Percentiles rank a stretch among this genome's conserved stretches.
Conservation (phyloP, 2,329 filamentous ascomycete genomes). For the Tolypocladium ovalisporum region DNA sequence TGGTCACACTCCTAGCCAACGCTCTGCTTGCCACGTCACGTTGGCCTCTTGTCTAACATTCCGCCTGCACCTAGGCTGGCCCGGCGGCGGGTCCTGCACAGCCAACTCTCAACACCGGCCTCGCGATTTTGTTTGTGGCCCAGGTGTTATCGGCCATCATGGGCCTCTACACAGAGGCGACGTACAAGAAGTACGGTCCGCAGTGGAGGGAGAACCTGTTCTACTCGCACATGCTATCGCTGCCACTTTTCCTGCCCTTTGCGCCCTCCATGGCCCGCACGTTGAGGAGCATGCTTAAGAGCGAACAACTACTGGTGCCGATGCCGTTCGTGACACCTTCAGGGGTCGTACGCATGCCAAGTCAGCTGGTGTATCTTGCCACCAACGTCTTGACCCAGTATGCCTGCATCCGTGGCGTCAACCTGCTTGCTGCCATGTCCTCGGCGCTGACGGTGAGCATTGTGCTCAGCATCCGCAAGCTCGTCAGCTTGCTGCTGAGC, state of each 20-base stretch:
- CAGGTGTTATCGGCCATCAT: constrained; percentile 88
- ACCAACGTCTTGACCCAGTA: constrained; percentile 86
- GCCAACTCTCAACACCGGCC: constrained; percentile 46
- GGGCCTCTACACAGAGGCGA: constrained; percentile 88
- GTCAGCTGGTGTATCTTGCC: constrained; percentile 58
- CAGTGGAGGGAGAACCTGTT: constrained; percentile 96
- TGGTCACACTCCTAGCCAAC: constrained; percentile 10
- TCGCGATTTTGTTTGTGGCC: constrained; percentile 74
- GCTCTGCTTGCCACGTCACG: background rate
- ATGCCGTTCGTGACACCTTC: constrained; percentile 8
- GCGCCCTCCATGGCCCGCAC: constrained; percentile 53
- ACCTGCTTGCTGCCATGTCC: constrained; percentile 78
- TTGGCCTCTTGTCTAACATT: background rate
- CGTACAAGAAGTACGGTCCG: constrained; percentile 74
- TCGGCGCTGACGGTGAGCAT: constrained; percentile 94
- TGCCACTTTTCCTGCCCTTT: constrained; percentile 68
- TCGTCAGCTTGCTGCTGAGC: constrained; percentile 81
- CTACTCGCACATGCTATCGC: constrained; percentile 70
- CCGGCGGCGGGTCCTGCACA: constrained; percentile 5
- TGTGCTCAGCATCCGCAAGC: constrained; percentile 87
- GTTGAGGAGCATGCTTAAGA: constrained; percentile 51
- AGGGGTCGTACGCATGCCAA: constrained; percentile 35
- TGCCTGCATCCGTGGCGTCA: constrained; percentile 90
- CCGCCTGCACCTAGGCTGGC: background rate
- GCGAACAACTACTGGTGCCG: constrained; percentile 40